Percentiles rank a stretch among this genome's conserved stretches.
Evolutionary conservation across 257 asterid species (phyloP).

Genomic region (Buddleja alternifolia): DNA sequence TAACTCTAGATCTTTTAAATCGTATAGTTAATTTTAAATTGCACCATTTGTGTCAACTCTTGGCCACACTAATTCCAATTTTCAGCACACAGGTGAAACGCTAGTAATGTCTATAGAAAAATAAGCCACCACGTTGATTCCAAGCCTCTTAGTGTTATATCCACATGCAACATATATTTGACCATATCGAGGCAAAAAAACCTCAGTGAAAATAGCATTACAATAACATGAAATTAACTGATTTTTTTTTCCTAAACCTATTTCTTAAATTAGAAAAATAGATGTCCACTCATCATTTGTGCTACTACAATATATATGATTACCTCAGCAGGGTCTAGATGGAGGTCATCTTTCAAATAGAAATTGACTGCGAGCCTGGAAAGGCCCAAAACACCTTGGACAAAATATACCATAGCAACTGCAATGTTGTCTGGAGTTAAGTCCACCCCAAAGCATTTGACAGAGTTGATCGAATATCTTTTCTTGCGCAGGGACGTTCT

Average conservation of each 20-base stretch:
- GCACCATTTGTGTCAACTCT: background rate
- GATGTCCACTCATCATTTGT: background rate
- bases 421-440: slow-evolving; percentile 91
- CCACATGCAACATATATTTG: slow-evolving; percentile 16
- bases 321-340: slow-evolving; percentile 99
- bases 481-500: slow-evolving; percentile 53
- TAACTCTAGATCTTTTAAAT: background rate
- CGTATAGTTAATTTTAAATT: background rate
- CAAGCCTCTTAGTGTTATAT: background rate
- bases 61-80: slow-evolving; percentile 6
- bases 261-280: background rate
- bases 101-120: slow-evolving; percentile 9
- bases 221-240: slow-evolving; percentile 6
- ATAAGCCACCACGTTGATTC: slow-evolving; percentile 20
- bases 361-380: slow-evolving; percentile 93
- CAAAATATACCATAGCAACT: slow-evolving; percentile 98
- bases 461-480: slow-evolving; percentile 56
- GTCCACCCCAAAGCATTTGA: slow-evolving; percentile 79
- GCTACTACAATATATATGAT: slow-evolving; percentile 27
- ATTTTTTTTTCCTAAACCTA: slow-evolving; percentile 10
- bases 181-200: no score
- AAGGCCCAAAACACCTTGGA: slow-evolving; percentile 96
- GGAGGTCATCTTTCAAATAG: slow-evolving; percentile 97
- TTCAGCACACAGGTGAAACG: slow-evolving; percentile 8
- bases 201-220: no score